These are phyloP conservation scores for Metschnikowia arizonensis DNA, from an alignment of 805 yeast genomes.

Conservation along the genomic window DNA sequence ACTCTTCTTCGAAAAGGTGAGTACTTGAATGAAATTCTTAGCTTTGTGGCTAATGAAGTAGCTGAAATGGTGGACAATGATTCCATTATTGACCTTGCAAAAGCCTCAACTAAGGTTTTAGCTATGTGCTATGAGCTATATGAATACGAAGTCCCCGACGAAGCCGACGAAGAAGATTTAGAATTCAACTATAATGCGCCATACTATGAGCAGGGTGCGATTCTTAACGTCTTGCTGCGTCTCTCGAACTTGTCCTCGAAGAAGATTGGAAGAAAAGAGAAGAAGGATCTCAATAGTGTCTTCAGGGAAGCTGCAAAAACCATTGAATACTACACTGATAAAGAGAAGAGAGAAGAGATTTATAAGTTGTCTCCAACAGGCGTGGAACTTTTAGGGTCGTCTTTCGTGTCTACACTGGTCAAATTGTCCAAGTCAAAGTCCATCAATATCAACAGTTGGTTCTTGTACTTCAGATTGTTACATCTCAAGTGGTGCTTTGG, in stretches of 20 bases:
- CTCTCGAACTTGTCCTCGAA: conserved; percentile 52
- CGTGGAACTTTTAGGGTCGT: conserved; percentile 26
- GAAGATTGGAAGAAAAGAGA: conserved; percentile 58
- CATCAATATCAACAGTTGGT: conserved; percentile 49
- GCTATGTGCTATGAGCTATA: conserved; percentile 55
- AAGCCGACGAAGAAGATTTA: conserved; percentile 37
- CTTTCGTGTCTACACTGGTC: conserved; percentile 36
- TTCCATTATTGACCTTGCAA: conserved; percentile 42
- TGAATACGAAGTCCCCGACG: conserved; percentile 39
- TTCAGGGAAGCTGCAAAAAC: conserved; percentile 56
- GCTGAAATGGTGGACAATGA: conserved; percentile 42
- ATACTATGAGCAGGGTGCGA: conserved; percentile 49
- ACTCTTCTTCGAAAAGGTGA: conserved; percentile 44
- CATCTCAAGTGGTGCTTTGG: conserved; percentile 50
- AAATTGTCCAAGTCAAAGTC: conserved; percentile 44
- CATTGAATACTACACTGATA: conserved; percentile 37
- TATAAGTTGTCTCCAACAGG: conserved; percentile 36
- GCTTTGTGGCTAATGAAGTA: conserved; percentile 29
- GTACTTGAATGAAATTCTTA: conserved; percentile 36
- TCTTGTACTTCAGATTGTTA: conserved; percentile 43
- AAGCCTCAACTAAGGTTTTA: conserved; percentile 52
- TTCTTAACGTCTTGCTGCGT: conserved; percentile 37
- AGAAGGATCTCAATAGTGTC: conserved; percentile 53
- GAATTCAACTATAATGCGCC: conserved; percentile 48
- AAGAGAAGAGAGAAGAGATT: conserved; percentile 30